These are phyloP conservation scores for Podaxis sp. DNA, from an alignment of 768 basidiomycete species.

Conservation along the genomic window DNA sequence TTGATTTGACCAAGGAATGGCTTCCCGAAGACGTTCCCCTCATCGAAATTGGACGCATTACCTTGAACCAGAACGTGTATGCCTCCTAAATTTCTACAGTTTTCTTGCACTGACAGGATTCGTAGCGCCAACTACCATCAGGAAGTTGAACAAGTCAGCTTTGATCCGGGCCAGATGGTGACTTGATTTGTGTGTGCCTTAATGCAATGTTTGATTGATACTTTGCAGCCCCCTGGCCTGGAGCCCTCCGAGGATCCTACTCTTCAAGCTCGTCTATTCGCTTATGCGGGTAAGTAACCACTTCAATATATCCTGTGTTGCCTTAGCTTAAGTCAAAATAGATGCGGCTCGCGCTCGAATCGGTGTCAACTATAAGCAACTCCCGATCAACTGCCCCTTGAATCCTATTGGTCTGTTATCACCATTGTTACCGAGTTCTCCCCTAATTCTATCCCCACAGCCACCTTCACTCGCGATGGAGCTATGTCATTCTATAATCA, in stretches of 20 bases:
- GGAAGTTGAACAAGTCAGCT: slow-evolving; percentile 40
- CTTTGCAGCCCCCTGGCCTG: slow-evolving; percentile 22
- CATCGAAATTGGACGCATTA: slow-evolving; percentile 33
- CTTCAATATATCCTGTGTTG: not conserved
- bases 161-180: slow-evolving; percentile 48
- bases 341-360: slow-evolving; percentile 36
- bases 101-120: not conserved
- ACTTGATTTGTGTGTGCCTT: slow-evolving; percentile 2
- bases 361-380: slow-evolving; percentile 33
- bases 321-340: not conserved
- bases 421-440: not conserved
- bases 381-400: slow-evolving; percentile 34
- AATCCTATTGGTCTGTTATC: slow-evolving; percentile 28
- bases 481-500: slow-evolving; percentile 31
- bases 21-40: slow-evolving; percentile 26
- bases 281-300: slow-evolving; percentile 39
- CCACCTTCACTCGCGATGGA: slow-evolving; percentile 36
- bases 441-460: slow-evolving; percentile 14
- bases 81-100: not conserved
- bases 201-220: not conserved
- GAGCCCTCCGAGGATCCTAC: slow-evolving; percentile 55
- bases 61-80: slow-evolving; percentile 33
- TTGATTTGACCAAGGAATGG: slow-evolving; percentile 48
- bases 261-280: slow-evolving; percentile 53
- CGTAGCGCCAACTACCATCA: slow-evolving; percentile 20